Base-by-base conservation (phyloP, 169 alveolate species). In the Cyclospora cayetanensis region DNA sequence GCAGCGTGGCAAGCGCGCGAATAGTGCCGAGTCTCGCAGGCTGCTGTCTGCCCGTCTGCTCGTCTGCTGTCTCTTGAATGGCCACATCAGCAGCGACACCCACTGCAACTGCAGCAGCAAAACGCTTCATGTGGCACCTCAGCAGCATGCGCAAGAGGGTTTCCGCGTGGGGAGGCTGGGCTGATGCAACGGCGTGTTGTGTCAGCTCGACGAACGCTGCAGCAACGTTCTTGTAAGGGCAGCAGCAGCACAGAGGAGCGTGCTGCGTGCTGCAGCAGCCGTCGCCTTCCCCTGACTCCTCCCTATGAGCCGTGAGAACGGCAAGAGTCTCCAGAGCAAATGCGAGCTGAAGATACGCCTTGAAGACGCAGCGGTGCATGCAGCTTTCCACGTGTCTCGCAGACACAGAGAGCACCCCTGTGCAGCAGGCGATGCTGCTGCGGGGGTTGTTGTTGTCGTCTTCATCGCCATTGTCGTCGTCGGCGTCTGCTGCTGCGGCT, bases 251-350 rank as follows among this genome's bases (percentile, higher is more conserved):
- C 39, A 25, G 76, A 11, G 41, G 2, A 15, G 1, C 2, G 41
- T 65, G 41, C 15, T 35, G 76, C 60, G 7, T 7, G n/a, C 15
- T 7, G n/a, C 15, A 15, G n/a, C 15, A 7, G 7, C n/a, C 60
- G 7, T 46, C 60, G 7, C 15, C 15, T 15, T 46, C 60, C 15
- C 15, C 60, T 46, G 60, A 11, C 76, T 65, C 76, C 76, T 65
- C 76, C 76, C 76, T 27, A 41, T 65, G 76, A 2, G 76, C 76
- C 31, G 76, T 65, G 39, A 65, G 34, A n/a, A 41, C 76, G n/a
- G 76, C 34, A 4, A 65, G 76, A 4, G 31, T 4, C 76, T 65
- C 76, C 9, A 65, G 31, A 18, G 76, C 34, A 25, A 65, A 65
- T 3, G 76, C 39, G 15, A 65, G 15, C 31, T 65, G 76, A 4